A percentile compares a stretch with the other conserved stretches of the same genome.
These are phyloP conservation scores for Ilex aquifolium DNA, from an alignment of 257 asterid species.

Conservation along the genomic window DNA sequence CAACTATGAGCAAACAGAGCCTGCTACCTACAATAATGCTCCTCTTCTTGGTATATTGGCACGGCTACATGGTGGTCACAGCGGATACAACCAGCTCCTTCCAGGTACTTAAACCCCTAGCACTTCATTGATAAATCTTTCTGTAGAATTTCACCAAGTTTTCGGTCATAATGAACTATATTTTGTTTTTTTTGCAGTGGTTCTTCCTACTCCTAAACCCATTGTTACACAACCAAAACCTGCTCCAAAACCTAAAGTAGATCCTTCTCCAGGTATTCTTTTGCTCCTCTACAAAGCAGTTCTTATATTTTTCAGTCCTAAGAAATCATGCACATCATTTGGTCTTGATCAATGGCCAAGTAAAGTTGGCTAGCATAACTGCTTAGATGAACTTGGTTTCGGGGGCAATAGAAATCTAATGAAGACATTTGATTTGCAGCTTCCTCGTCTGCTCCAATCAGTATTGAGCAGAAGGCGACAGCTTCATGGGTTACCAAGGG, in stretches of 20 bases:
- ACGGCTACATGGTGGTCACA: conserved; percentile 28
- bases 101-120: conserved; percentile 16
- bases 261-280: conserved; percentile 23
- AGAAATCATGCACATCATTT: too few relatives aligned
- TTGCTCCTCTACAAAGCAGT: background rate
- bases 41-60: background rate
- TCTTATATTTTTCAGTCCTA: background rate
- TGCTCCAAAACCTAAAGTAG: conserved; percentile 8
- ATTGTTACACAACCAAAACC: conserved; percentile 11
- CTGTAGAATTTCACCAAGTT: too few relatives aligned
- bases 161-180: background rate
- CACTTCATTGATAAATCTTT: too few relatives aligned
- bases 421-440: conserved; percentile 13
- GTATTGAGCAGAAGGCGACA: conserved; percentile 24
- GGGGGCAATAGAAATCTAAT: background rate
- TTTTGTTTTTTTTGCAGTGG: conserved; percentile 13
- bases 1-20: conserved; percentile 2
- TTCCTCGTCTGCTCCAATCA: conserved; percentile 14
- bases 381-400: too few relatives aligned
- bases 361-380: too few relatives aligned
- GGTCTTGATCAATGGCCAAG: too few relatives aligned
- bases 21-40: conserved; percentile 3
- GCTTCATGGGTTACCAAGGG: conserved; percentile 29
- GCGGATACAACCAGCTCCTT: conserved; percentile 34
- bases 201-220: conserved; percentile 26